Evolutionary conservation across 148 eudicot species (phyloP).

Genomic region (Fagopyrum tataricum): DNA sequence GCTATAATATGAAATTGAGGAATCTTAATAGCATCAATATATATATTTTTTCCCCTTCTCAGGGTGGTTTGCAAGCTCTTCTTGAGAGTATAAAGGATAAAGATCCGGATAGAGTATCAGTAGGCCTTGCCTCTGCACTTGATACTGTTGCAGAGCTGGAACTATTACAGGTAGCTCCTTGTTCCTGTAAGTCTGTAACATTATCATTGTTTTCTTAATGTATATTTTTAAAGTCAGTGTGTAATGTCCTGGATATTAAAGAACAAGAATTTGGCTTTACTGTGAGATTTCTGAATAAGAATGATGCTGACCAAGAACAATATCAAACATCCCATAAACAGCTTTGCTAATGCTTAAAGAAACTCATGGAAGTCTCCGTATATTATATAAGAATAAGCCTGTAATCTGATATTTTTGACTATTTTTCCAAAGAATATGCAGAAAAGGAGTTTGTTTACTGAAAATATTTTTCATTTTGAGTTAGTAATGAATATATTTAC

Average conservation of each 20-base stretch:
- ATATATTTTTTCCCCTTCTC: conserved; percentile 15
- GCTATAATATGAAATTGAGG: background rate
- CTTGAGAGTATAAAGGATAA: conserved; percentile 65
- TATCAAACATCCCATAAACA: background rate
- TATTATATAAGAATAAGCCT: background rate
- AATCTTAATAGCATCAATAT: background rate
- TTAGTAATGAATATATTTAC: background rate
- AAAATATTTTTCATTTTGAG: background rate
- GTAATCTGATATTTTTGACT: background rate
- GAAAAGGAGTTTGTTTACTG: background rate
- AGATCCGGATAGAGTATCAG: conserved; percentile 83
- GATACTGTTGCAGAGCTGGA: conserved; percentile 85
- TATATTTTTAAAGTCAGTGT: background rate
- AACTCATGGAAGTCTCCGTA: background rate
- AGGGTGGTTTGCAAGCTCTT: conserved; percentile 78
- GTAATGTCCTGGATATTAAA: background rate
- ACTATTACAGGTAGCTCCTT: conserved; percentile 69
- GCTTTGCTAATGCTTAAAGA: background rate
- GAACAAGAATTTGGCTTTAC: background rate
- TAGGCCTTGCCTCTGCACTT: conserved; percentile 77
- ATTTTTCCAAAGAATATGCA: background rate
- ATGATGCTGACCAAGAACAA: background rate
- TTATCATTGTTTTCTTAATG: background rate
- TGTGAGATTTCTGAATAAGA: background rate
- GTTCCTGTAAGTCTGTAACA: background rate